A percentile compares a stretch with the other conserved stretches of the same genome.
phyloP scores from a whole-genome alignment of 768 basidiomycete species.

The Epithele typhae region DNA sequence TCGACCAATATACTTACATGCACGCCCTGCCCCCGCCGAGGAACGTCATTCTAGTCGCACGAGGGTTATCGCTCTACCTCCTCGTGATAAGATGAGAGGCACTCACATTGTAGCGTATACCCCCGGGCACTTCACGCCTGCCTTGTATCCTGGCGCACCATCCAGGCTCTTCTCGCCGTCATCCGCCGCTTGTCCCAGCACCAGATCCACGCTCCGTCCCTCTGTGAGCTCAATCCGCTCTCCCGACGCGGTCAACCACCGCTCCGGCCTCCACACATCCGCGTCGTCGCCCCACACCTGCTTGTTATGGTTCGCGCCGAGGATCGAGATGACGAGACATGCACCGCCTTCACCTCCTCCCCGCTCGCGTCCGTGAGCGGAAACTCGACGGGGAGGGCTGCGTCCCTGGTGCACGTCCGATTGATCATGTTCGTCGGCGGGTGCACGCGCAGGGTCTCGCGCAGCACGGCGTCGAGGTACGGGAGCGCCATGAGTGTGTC shows the following conservation, averaged over 20 bases:
- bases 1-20: no score
- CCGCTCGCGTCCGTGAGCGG: constrained; percentile 42
- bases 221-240: background rate
- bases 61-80: no score
- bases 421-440: constrained; percentile 29
- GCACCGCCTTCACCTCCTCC: constrained; percentile 30
- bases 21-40: constrained; percentile 18
- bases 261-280: constrained; percentile 51
- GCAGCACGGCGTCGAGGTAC: constrained; percentile 42
- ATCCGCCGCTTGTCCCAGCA: no score
- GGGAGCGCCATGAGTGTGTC: constrained; percentile 38
- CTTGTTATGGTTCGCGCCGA: constrained; percentile 43
- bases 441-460: constrained; percentile 38
- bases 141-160: constrained; percentile 1
- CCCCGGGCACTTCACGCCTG: constrained; percentile 15
- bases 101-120: constrained; percentile 19
- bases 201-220: background rate
- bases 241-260: constrained; percentile 42
- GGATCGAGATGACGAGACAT: constrained; percentile 42
- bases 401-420: constrained; percentile 39
- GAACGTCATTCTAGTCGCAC: no score
- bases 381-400: constrained; percentile 48
- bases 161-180: no score
- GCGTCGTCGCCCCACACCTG: constrained; percentile 59
- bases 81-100: no score